phyloP scores from a whole-genome alignment of 2,329 filamentous ascomycete genomes.

The Alternaria arborescens region DNA sequence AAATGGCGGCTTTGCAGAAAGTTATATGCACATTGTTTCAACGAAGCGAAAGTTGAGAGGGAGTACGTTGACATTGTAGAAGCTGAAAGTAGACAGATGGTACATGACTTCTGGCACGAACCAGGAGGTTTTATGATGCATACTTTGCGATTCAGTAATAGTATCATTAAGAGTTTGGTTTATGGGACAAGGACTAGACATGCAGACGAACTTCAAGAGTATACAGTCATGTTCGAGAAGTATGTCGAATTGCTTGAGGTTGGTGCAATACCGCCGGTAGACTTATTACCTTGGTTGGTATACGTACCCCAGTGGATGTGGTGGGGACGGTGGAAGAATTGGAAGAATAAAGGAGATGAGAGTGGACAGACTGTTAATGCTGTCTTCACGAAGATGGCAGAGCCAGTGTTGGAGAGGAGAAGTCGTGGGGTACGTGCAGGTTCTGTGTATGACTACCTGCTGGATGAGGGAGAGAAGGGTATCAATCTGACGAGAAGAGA shows the following conservation, averaged over 20 bases:
- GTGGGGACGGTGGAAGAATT: constrained; percentile 16
- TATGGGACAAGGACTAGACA: constrained; percentile 4
- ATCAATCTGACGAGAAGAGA: constrained; percentile 19
- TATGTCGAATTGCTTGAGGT: constrained; percentile 55
- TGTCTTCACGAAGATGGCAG: constrained; percentile 12
- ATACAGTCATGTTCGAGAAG: constrained; percentile 47
- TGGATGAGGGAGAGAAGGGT: constrained; percentile 15
- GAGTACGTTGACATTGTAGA: constrained; percentile 55
- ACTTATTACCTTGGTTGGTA: constrained; percentile 42
- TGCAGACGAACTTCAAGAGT: not conserved
- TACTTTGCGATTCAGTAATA: constrained; percentile 60
- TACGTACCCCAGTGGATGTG: constrained; percentile 45
- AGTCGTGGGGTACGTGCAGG: constrained; percentile 28
- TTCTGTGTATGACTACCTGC: constrained; percentile 21
- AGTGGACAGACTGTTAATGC: constrained; percentile 8
- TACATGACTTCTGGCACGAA: constrained; percentile 54
- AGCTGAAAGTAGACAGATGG: constrained; percentile 60
- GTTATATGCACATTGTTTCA: constrained; percentile 22
- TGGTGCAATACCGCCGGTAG: constrained; percentile 58
- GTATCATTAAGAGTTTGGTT: constrained; percentile 49
- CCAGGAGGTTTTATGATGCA: constrained; percentile 58
- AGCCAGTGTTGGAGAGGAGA: constrained; percentile 4
- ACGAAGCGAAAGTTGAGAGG: constrained; percentile 56
- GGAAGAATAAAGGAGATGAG: constrained; percentile 13
- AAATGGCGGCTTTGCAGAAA: not conserved